A percentile compares a stretch with the other conserved stretches of the same genome.
Conservation (phyloP, 2,329 filamentous ascomycete species). For the Didymella pomorum region DNA sequence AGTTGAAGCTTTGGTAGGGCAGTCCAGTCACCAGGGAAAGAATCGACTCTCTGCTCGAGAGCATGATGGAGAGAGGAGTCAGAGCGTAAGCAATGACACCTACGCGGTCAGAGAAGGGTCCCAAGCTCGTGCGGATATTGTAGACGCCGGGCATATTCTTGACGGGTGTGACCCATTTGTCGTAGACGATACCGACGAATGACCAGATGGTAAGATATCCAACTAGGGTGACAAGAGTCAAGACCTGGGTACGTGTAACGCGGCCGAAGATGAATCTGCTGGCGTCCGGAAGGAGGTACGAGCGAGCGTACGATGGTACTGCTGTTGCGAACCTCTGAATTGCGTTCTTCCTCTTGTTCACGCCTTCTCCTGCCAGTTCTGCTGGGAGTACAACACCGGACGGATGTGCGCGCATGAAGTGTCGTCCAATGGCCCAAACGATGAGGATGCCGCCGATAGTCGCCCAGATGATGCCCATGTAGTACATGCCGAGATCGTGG, state of each 20-base stretch:
- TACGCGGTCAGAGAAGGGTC: constrained; percentile 73
- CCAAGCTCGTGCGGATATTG: constrained; percentile 72
- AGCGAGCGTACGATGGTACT: constrained; percentile 54
- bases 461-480: constrained; percentile 66
- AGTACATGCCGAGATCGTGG: constrained; percentile 64
- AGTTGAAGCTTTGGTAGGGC: constrained; percentile 73
- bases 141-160: constrained; percentile 61
- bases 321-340: constrained; percentile 46
- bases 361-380: constrained; percentile 30
- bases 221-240: constrained; percentile 65
- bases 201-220: constrained; percentile 71
- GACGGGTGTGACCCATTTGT: constrained; percentile 74
- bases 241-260: constrained; percentile 72
- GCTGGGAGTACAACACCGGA: constrained; percentile 37
- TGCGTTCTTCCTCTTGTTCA: constrained; percentile 32
- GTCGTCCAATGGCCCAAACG: constrained; percentile 52
- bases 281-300: constrained; percentile 68
- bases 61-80: constrained; percentile 72
- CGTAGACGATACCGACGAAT: constrained; percentile 72
- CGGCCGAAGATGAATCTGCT: constrained; percentile 68
- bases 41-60: constrained; percentile 74
- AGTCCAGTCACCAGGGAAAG: constrained; percentile 75
- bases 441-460: constrained; percentile 60
- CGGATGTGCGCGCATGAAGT: constrained; percentile 38
- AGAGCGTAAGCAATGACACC: constrained; percentile 77